phyloP scores from a whole-genome alignment of 176 grass and related monocot species.

The Carex myosuroides region DNA sequence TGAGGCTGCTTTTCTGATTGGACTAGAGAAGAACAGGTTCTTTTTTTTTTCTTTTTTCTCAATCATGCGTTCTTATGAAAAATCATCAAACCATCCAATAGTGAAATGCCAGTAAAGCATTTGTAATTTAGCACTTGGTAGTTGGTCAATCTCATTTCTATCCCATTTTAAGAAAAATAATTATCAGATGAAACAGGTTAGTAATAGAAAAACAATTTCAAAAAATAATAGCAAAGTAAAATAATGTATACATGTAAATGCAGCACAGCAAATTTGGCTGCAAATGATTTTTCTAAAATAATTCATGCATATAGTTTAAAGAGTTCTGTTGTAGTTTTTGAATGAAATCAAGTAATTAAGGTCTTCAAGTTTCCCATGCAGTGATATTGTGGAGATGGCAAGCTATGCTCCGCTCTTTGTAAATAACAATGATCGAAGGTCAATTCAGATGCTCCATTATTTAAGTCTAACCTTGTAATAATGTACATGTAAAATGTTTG shows the following conservation, averaged over 20 bases:
- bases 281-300: neutral
- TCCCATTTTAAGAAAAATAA: neutral
- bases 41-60: neutral
- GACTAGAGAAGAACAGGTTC: conserved; percentile 79
- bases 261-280: neutral
- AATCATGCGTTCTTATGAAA: neutral
- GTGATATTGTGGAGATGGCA: conserved; percentile 72
- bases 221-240: neutral
- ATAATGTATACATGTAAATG: neutral
- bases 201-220: neutral
- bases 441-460: neutral
- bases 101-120: neutral
- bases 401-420: conserved; percentile 83
- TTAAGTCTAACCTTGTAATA: neutral
- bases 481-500: neutral
- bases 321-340: neutral
- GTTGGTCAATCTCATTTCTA: neutral
- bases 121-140: neutral
- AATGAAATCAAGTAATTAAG: neutral
- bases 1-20: conserved; percentile 84
- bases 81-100: neutral
- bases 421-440: conserved; percentile 55
- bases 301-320: neutral
- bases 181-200: neutral
- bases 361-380: conserved; percentile 27